Conservation (phyloP, 495 filamentous ascomycete species). For the Cercophora sp. region DNA sequence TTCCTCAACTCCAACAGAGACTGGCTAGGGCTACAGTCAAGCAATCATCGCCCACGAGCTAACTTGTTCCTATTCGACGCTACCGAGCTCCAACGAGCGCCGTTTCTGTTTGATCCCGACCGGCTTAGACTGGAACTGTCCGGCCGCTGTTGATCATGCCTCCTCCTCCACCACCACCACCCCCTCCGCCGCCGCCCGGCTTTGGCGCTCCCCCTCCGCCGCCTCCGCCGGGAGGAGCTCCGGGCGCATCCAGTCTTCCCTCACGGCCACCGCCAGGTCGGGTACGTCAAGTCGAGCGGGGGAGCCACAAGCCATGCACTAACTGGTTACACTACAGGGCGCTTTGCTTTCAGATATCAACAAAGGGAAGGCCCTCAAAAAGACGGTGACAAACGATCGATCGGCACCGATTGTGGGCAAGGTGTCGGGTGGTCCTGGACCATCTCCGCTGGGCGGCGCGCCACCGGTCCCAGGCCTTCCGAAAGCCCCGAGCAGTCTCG, state of each 20-base stretch:
- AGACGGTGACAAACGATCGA: constrained; percentile 90
- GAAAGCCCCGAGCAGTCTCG: constrained; percentile 56
- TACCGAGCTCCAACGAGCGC: no score
- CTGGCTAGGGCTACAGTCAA: no score
- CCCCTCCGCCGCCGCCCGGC: constrained; percentile 23
- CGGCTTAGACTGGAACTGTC: no score
- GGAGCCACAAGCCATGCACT: no score
- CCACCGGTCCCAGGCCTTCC: constrained; percentile 75
- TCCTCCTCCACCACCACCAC: constrained; percentile 28
- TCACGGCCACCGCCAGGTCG: constrained; percentile 10
- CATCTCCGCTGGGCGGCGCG: constrained; percentile 57
- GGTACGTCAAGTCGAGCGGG: no score
- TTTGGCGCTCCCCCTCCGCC: constrained; percentile 30
- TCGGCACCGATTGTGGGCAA: constrained; percentile 70
- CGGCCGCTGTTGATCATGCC: constrained; percentile 12
- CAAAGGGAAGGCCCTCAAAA: constrained; percentile 78
- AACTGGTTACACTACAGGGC: no score
- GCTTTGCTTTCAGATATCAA: constrained; percentile 85
- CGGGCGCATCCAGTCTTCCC: constrained; percentile 14
- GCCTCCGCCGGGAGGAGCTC: constrained; percentile 27
- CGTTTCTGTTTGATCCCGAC: background rate
- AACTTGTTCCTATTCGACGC: no score
- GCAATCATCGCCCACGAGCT: no score
- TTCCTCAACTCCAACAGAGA: no score
- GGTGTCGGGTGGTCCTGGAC: constrained; percentile 46